Percentiles rank a stretch among this genome's conserved stretches.
phyloP scores from a whole-genome alignment of 257 asterid species.

The Cordia subcordata region DNA sequence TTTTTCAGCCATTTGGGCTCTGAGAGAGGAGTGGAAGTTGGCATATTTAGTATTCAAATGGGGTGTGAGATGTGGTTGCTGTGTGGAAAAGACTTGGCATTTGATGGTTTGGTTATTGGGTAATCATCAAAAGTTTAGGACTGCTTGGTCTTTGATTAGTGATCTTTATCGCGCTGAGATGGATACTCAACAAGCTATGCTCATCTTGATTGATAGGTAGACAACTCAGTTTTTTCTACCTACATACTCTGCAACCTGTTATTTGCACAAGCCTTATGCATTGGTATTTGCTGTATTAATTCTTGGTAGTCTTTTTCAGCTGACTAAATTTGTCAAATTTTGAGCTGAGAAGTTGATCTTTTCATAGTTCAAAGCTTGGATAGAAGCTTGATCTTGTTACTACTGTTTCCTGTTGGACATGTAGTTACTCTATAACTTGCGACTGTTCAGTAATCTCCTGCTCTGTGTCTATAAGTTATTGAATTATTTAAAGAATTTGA shows the following conservation, averaged over 20 bases:
- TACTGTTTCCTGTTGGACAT: not conserved
- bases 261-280: not conserved
- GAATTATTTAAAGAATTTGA: not conserved
- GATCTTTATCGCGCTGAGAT: constrained; percentile 44
- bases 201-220: constrained; percentile 86
- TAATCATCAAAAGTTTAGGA: constrained; percentile 70
- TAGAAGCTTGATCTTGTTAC: not conserved
- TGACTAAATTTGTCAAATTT: no score
- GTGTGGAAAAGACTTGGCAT: constrained; percentile 53
- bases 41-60: constrained; percentile 80
- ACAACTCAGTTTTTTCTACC: not conserved
- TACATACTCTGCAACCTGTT: not conserved
- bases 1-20: constrained; percentile 54
- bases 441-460: not conserved
- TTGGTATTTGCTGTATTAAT: not conserved
- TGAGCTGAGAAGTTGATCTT: no score
- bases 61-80: constrained; percentile 73
- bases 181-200: constrained; percentile 60
- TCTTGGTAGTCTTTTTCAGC: no score
- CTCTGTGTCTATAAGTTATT: no score
- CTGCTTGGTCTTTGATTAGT: constrained; percentile 80
- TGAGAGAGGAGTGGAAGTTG: constrained; percentile 76
- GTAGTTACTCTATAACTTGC: not conserved
- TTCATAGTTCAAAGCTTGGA: no score
- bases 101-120: constrained; percentile 87